These are phyloP conservation scores for Leccinum glutinopallens DNA, from an alignment of 1,284 basidiomycete species.

Conservation along the genomic window DNA sequence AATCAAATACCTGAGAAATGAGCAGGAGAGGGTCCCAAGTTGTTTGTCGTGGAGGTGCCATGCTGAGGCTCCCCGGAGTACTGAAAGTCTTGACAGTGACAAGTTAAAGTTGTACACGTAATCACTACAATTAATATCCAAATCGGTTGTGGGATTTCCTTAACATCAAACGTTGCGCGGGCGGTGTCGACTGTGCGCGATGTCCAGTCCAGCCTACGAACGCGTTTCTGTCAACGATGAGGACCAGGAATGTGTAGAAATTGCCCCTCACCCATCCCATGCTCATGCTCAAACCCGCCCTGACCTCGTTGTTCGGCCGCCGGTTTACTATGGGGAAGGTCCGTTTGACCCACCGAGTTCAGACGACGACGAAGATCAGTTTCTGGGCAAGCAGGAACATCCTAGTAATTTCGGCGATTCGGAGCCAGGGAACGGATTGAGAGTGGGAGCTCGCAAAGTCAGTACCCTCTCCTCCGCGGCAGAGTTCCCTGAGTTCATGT, in stretches of 20 bases:
- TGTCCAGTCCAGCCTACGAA: slow-evolving; percentile 32
- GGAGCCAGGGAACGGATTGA: slow-evolving; percentile 38
- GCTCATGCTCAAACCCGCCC: not conserved
- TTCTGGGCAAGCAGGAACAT: slow-evolving; percentile 41
- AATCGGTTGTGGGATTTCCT: slow-evolving; percentile 4
- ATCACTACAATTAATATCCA: slow-evolving; percentile 9
- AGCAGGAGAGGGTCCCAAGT: slow-evolving; percentile 80
- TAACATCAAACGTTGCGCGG: not conserved
- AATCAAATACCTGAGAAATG: slow-evolving; percentile 59
- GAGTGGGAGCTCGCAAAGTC: slow-evolving; percentile 42
- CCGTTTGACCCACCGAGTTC: slow-evolving; percentile 73
- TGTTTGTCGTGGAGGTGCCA: slow-evolving; percentile 37
- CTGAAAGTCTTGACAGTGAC: not conserved
- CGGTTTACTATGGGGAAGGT: slow-evolving; percentile 68
- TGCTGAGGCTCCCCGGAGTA: slow-evolving; percentile 9
- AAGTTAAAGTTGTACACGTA: slow-evolving; percentile 17
- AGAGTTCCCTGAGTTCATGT: slow-evolving; percentile 9
- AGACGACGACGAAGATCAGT: slow-evolving; percentile 58
- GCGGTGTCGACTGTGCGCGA: slow-evolving; percentile 15
- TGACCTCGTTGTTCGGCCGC: slow-evolving; percentile 38
- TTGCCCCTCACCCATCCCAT: slow-evolving; percentile 7
- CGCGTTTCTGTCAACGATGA: slow-evolving; percentile 27
- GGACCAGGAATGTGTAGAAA: slow-evolving; percentile 23
- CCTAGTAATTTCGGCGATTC: slow-evolving; percentile 20
- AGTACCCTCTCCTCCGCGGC: slow-evolving; percentile 14